Conservation (phyloP, 495 filamentous ascomycete species). For the Acidomyces sp. region DNA sequence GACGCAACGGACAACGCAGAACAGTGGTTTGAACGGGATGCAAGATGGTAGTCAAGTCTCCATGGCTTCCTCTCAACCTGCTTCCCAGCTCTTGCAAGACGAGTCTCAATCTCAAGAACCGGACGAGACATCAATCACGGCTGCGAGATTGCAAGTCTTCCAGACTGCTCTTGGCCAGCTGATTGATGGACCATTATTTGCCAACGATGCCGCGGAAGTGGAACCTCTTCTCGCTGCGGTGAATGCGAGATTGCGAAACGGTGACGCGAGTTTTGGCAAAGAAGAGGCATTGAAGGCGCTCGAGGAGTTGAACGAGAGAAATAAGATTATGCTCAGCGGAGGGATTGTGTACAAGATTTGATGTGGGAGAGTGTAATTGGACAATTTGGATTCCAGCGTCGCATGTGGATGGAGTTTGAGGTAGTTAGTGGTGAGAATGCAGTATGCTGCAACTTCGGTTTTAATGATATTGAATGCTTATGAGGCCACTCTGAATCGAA, state of each 20-base stretch:
- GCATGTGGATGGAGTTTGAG: too few species aligned
- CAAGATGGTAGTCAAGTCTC: constrained; percentile 48
- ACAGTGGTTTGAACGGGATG: constrained; percentile 18
- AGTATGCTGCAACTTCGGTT: too few species aligned
- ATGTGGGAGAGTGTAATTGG: too few species aligned
- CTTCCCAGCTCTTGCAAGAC: constrained; percentile 50
- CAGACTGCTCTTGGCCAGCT: constrained; percentile 64
- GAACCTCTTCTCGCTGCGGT: constrained; percentile 64
- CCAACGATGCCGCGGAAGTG: constrained; percentile 63
- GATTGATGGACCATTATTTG: constrained; percentile 65
- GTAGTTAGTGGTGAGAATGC: too few species aligned
- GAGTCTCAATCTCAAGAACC: constrained; percentile 32
- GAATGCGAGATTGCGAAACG: constrained; percentile 52
- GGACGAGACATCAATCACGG: constrained; percentile 36
- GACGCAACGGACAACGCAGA: constrained; percentile 32
- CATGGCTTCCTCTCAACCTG: constrained; percentile 53
- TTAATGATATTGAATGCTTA: too few species aligned
- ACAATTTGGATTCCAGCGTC: too few species aligned
- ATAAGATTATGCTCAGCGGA: constrained; percentile 71
- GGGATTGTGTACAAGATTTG: constrained; percentile 41
- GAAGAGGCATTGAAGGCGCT: constrained; percentile 66
- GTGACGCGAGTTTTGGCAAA: constrained; percentile 45
- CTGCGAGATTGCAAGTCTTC: constrained; percentile 59
- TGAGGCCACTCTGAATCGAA: too few species aligned
- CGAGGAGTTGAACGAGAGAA: constrained; percentile 63